These are phyloP conservation scores for Penicillium fuscoglaucum DNA, from an alignment of 2,329 filamentous ascomycete species.

Conservation along the genomic window DNA sequence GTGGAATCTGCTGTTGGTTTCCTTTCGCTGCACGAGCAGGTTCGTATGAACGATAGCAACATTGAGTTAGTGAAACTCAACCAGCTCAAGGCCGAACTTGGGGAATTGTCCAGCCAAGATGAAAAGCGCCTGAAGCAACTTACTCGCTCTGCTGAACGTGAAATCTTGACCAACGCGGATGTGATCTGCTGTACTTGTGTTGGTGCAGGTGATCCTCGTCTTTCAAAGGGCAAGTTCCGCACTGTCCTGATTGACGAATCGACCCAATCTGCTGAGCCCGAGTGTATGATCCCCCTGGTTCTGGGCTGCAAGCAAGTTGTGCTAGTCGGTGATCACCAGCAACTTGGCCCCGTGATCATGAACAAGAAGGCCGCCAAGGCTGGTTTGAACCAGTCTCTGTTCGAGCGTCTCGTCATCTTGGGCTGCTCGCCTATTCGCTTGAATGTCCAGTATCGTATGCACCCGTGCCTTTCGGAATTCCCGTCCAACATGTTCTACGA, in stretches of 20 bases:
- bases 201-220: slow-evolving; percentile 89
- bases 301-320: slow-evolving; percentile 98
- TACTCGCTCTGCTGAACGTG: slow-evolving; percentile 87
- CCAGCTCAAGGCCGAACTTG: slow-evolving; percentile 86
- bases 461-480: slow-evolving; percentile 94
- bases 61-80: slow-evolving; percentile 89
- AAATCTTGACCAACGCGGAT: slow-evolving; percentile 92
- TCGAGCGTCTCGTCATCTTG: slow-evolving; percentile 93
- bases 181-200: slow-evolving; percentile 99
- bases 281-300: slow-evolving; percentile 98
- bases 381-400: slow-evolving; percentile 95
- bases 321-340: slow-evolving; percentile 97
- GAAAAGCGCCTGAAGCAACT: slow-evolving; percentile 99
- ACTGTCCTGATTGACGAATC: slow-evolving; percentile 98
- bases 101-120: slow-evolving; percentile 89
- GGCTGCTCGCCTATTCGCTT: slow-evolving; percentile 86
- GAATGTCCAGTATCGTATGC: slow-evolving; percentile 98
- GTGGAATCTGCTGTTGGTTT: slow-evolving; percentile 98
- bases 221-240: slow-evolving; percentile 96
- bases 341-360: slow-evolving; percentile 98
- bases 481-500: slow-evolving; percentile 99
- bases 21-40: slow-evolving; percentile 92
- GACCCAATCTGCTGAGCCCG: slow-evolving; percentile 94
- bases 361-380: slow-evolving; percentile 99
- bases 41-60: slow-evolving; percentile 96